Evolutionary conservation across 2,329 filamentous ascomycete genomes (phyloP).

Genomic region (Exophiala mesophila): DNA sequence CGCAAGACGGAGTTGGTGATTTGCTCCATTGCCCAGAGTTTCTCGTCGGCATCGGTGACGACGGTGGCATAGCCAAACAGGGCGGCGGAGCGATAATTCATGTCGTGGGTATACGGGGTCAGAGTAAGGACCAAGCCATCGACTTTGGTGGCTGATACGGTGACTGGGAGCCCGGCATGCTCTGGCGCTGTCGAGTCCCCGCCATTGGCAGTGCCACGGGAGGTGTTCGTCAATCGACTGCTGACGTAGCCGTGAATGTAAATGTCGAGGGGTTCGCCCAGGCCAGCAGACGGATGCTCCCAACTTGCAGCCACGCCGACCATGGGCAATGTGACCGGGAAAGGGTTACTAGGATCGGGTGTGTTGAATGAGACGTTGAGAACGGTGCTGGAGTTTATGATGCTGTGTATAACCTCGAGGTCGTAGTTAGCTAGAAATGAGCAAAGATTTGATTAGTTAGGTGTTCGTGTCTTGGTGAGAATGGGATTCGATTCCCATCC

Average conservation of each 20-base stretch:
- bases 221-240: slow-evolving; percentile 70
- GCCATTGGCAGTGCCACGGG: slow-evolving; percentile 53
- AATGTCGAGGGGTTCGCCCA: slow-evolving; percentile 62
- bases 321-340: slow-evolving; percentile 76
- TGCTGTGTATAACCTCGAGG: slow-evolving; percentile 64
- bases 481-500: too few relatives aligned
- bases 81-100: slow-evolving; percentile 77
- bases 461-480: too few relatives aligned
- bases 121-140: slow-evolving; percentile 76
- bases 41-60: slow-evolving; percentile 64
- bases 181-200: slow-evolving; percentile 32
- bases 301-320: slow-evolving; percentile 76
- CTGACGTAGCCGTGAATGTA: slow-evolving; percentile 84
- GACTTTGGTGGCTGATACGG: slow-evolving; percentile 65
- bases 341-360: slow-evolving; percentile 56
- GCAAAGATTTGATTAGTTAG: too few relatives aligned
- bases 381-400: slow-evolving; percentile 67
- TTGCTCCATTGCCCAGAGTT: slow-evolving; percentile 69
- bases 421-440: slow-evolving; percentile 69
- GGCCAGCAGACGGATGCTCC: slow-evolving; percentile 53
- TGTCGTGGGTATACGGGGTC: slow-evolving; percentile 73
- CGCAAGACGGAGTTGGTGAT: slow-evolving; percentile 73
- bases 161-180: slow-evolving; percentile 57
- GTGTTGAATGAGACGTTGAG: slow-evolving; percentile 72
- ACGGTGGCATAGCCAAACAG: slow-evolving; percentile 68